Evolutionary conservation across 495 filamentous ascomycete genomes (phyloP).

Genomic region (Penicillium coffeae): DNA sequence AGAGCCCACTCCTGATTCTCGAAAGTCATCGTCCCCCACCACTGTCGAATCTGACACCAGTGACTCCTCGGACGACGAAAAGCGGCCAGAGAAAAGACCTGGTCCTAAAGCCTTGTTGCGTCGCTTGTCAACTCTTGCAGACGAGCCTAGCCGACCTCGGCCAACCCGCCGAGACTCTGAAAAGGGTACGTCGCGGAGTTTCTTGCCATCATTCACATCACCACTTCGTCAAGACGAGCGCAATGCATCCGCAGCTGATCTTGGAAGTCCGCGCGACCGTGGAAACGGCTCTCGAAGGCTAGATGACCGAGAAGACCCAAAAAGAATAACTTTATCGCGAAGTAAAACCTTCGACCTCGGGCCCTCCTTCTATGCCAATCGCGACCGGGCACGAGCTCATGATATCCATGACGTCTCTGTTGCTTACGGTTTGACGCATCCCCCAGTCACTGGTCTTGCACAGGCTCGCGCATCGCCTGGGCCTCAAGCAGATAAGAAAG

Average conservation of each 20-base stretch:
- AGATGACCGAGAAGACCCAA: conserved; percentile 9
- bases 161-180: conserved; percentile 30
- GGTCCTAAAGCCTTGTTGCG: conserved; percentile 27
- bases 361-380: conserved; percentile 23
- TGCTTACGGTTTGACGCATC: conserved; percentile 33
- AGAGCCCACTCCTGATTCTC: conserved; percentile 29
- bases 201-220: conserved; percentile 43
- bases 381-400: conserved; percentile 21
- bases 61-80: conserved; percentile 41
- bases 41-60: conserved; percentile 40
- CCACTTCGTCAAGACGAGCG: conserved; percentile 39
- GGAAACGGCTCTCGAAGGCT: conserved; percentile 4
- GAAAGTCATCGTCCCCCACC: conserved; percentile 37
- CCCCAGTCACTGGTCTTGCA: conserved; percentile 47
- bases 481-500: conserved; percentile 18
- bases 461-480: conserved; percentile 36
- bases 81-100: conserved; percentile 26
- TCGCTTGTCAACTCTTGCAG: conserved; percentile 30
- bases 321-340: conserved; percentile 9
- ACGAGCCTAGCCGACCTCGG: conserved; percentile 31
- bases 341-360: conserved; percentile 26
- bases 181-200: conserved; percentile 25
- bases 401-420: conserved; percentile 28
- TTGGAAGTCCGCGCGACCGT: conserved; percentile 13
- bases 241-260: conserved; percentile 13